These are phyloP conservation scores for Begonia fuchsioides DNA, from an alignment of 306 rosid species.

Conservation along the genomic window DNA sequence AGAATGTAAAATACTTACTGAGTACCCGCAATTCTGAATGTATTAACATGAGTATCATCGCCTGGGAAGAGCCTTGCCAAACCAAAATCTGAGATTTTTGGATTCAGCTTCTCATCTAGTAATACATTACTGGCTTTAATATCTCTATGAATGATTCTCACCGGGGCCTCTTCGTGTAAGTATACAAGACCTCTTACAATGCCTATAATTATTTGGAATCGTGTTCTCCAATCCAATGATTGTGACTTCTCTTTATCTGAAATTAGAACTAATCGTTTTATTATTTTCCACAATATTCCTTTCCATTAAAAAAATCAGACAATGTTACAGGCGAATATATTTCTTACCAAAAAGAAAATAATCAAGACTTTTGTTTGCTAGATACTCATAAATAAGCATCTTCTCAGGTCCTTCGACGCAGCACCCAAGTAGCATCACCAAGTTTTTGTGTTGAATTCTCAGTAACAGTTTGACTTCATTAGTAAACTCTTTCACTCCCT, in stretches of 20 bases:
- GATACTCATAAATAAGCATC: constrained; percentile 88
- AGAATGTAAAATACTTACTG: constrained; percentile 46
- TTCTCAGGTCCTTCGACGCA: constrained; percentile 88
- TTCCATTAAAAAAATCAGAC: no score
- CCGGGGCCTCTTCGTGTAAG: constrained; percentile 79
- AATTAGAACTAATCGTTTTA: background rate
- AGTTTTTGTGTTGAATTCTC: constrained; percentile 66
- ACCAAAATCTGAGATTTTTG: constrained; percentile 82
- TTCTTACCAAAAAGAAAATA: constrained; percentile 58
- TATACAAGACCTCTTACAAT: constrained; percentile 73
- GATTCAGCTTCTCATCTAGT: constrained; percentile 57
- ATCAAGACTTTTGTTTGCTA: constrained; percentile 80
- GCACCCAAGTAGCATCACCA: constrained; percentile 64
- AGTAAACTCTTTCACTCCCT: constrained; percentile 66
- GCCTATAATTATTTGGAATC: constrained; percentile 47
- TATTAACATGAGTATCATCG: constrained; percentile 70
- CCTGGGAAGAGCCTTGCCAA: constrained; percentile 91
- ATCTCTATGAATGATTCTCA: constrained; percentile 79
- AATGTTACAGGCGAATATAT: background rate
- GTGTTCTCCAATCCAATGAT: constrained; percentile 48
- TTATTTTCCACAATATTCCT: no score
- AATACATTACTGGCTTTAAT: constrained; percentile 83
- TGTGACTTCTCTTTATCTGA: constrained; percentile 54
- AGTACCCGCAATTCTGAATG: constrained; percentile 82
- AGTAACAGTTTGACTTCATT: constrained; percentile 71